Base-by-base conservation (phyloP, 1,284 basidiomycete species). In the Fomes fomentarius region DNA sequence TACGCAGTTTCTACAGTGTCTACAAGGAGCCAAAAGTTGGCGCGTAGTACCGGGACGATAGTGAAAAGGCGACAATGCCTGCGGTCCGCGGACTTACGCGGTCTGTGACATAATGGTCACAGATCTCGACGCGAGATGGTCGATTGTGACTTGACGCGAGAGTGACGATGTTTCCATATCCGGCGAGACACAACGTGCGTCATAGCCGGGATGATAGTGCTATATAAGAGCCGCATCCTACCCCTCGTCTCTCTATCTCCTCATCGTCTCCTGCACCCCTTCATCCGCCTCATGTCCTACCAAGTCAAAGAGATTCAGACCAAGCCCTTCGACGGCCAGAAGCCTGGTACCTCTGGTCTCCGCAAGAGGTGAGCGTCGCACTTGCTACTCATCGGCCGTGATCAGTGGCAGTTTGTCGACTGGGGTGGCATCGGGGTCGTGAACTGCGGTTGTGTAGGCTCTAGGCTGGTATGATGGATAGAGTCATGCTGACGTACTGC, bases 271-370 rank as follows among this genome's bases (percentile, higher is more conserved):
- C 24, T 38, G 15, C 30, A 2, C 43, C 34, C 14, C 43, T 15
- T 19, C 43, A 17, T 46, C 38, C 37, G 11, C 33, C 38, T 17
- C 38, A 82, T 82, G 80, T 69, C 74, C 17, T 65, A 66, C 61
- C 71, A 71, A 66, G 70, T 84, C 65, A 82, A 86, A 71, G 83
- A 87, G 63, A 78, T 91, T 39, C 40, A 73, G 22, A 94, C 92
- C 1, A 93, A 84, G 66, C 84, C 91, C 15, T 94, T 83, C 68
- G 89, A 92, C 15, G 93, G 94, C 67, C 94, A 96, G 76, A 96
- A 96, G 74, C 93, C 94, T 31, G 95, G 95, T 59, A 97, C 95
- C 10, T 97, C 94, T 61, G 95, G 95, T 62, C 84, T 97, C 47
- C 83, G 95, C 67, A 97, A 97, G 81, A 82, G 92, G 92, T 93